Conservation (phyloP, 1,284 basidiomycete species). For the Phenoliferia sp. region DNA sequence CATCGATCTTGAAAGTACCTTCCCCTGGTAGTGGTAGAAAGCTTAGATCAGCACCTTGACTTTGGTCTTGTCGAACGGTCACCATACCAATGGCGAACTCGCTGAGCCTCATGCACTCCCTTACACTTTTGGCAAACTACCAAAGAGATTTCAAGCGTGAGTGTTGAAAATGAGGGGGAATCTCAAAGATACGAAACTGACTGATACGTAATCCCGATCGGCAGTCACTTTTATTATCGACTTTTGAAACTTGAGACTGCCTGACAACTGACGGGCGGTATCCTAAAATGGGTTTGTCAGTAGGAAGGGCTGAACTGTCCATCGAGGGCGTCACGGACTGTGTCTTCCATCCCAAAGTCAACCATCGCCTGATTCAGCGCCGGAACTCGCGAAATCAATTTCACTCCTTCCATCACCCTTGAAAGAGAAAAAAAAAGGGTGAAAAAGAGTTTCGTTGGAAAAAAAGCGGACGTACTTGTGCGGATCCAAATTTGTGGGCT, state of each 20-base stretch:
- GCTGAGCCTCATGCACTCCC: not conserved
- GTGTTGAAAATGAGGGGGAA: not conserved
- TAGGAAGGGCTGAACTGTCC: not conserved
- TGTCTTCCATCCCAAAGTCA: not conserved
- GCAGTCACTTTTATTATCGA: not conserved
- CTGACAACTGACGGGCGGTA: not conserved
- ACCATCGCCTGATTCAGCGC: not conserved
- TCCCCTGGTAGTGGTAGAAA: no score
- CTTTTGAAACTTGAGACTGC: not conserved
- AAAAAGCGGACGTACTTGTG: no score
- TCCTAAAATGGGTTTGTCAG: no score
- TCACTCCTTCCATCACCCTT: not conserved
- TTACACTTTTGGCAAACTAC: not conserved
- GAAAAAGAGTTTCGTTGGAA: no score
- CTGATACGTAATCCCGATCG: not conserved
- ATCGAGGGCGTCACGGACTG: not conserved
- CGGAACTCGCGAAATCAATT: not conserved
- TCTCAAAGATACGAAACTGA: not conserved
- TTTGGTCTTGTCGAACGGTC: not conserved
- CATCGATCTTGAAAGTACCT: not conserved
- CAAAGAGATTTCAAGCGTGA: not conserved
- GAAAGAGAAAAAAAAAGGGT: no score
- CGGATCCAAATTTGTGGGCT: not conserved
- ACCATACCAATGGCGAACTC: not conserved
- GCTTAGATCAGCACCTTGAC: not conserved